Percentiles rank a stretch among this genome's conserved stretches.
These are phyloP conservation scores for Erodium moschatum DNA, from an alignment of 441 rosid genomes.

Conservation along the genomic window DNA sequence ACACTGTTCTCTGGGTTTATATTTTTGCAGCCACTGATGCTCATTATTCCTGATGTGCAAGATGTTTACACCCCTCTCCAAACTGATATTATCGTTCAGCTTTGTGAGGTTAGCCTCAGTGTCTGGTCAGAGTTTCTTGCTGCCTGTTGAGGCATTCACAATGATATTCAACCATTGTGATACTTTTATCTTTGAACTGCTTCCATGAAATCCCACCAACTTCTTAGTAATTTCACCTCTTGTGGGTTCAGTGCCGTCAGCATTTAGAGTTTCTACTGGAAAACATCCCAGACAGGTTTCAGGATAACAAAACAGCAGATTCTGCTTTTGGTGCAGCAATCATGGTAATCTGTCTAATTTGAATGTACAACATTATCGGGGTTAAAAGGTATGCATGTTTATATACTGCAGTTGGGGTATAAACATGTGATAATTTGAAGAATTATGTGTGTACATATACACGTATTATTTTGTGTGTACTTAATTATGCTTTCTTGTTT, in stretches of 20 bases:
- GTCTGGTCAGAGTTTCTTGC: neutral
- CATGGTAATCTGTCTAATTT: slow-evolving; percentile 11
- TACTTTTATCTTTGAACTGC: neutral
- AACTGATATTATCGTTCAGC: slow-evolving; percentile 68
- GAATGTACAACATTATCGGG: too few species aligned
- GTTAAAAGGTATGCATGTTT: too few species aligned
- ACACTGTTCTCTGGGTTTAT: neutral
- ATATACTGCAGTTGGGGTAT: too few species aligned
- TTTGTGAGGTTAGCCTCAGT: slow-evolving; percentile 56
- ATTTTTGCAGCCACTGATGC: slow-evolving; percentile 71
- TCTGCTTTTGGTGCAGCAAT: slow-evolving; percentile 96
- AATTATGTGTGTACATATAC: too few species aligned
- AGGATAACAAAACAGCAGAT: slow-evolving; percentile 70
- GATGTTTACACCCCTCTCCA: slow-evolving; percentile 80
- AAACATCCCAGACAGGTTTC: slow-evolving; percentile 86
- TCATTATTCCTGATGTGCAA: slow-evolving; percentile 69
- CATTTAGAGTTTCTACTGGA: slow-evolving; percentile 90
- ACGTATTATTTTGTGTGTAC: too few species aligned
- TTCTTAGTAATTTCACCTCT: slow-evolving; percentile 12
- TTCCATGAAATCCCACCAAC: slow-evolving; percentile 5
- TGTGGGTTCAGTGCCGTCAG: slow-evolving; percentile 67
- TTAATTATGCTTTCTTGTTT: too few species aligned
- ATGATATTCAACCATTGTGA: neutral
- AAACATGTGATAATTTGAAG: too few species aligned
- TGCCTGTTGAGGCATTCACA: neutral